Evolutionary conservation across 805 yeast genomes (phyloP).

Genomic region (Spathaspora arborariae): DNA sequence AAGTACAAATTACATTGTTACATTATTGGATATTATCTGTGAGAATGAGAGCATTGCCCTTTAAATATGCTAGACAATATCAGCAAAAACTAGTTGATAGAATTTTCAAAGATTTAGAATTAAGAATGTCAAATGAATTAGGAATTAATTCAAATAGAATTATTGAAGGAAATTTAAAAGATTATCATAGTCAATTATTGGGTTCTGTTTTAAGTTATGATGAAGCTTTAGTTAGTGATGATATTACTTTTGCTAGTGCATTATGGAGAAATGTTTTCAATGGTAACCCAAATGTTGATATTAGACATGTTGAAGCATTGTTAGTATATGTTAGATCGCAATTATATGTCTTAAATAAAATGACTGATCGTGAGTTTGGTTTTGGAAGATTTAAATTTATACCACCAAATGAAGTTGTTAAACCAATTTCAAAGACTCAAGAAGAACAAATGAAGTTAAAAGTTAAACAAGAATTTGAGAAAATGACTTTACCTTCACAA

Average conservation of each 20-base stretch:
- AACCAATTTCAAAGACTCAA: constrained; percentile 64
- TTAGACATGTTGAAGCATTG: constrained; percentile 79
- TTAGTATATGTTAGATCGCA: constrained; percentile 91
- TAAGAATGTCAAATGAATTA: constrained; percentile 80
- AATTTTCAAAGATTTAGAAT: constrained; percentile 85
- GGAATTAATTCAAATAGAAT: constrained; percentile 77
- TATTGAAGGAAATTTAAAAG: constrained; percentile 82
- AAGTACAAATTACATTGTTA: constrained; percentile 88
- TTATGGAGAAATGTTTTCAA: constrained; percentile 90
- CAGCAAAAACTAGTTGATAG: constrained; percentile 91
- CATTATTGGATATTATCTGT: constrained; percentile 94
- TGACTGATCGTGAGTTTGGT: constrained; percentile 90
- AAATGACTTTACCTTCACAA: constrained; percentile 57
- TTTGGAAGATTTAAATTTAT: constrained; percentile 84
- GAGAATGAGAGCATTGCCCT: constrained; percentile 95
- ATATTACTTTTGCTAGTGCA: constrained; percentile 72
- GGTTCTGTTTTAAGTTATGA: constrained; percentile 90
- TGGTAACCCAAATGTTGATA: constrained; percentile 76
- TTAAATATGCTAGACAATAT: constrained; percentile 80
- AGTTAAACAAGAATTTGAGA: constrained; percentile 52
- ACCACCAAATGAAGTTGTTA: constrained; percentile 75
- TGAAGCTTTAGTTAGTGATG: constrained; percentile 82
- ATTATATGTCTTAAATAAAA: constrained; percentile 77
- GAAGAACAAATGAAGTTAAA: constrained; percentile 48
- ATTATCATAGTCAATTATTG: constrained; percentile 83